Base-by-base conservation (phyloP, 371 early-diverging fungal genomes). In the Batrachochytrium dendrobatidis region DNA sequence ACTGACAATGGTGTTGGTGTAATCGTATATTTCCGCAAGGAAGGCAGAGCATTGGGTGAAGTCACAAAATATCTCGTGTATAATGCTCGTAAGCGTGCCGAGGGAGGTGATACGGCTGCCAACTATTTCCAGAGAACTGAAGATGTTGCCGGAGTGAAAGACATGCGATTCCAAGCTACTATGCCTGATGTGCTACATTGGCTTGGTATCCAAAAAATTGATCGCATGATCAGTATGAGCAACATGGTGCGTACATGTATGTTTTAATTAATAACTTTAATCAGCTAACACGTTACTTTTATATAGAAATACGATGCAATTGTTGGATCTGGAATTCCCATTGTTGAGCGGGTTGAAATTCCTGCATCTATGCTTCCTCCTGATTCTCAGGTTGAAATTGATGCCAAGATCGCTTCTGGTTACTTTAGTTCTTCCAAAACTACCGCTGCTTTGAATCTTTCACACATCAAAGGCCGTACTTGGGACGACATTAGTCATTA, bases 141-240 rank as follows among this genome's bases (percentile, higher is more conserved):
- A 67, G 86, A 86, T 65, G 86, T 95, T 65, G 96, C 96, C 15
- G 96, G 96, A 28, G 96, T 95, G 48, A 94, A 95, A 76, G 96
- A 95, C 65, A 91, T 93, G 91, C 80, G 96, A 18, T 95, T 94
- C 89, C 96, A 95, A 68, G 94, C 94, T 3, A 71, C 94, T 58
- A 95, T 95, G 96, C 96, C 96, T 17, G 96, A 95, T 70, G 92
- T 94, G 3, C 74, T 95, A 65, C 96, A 95, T 63, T 95, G 96
- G 96, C 73, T 95, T 25, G 95, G 96, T 26, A 89, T 95, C 63
- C 82, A 84, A 61, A 93, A 92, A 71, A 93, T 95, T 71, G 96
- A 95, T 68, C 79, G 89, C 34, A 89, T 95, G 83, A 92, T 94
- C 74, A 60, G 61, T 44, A 68, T 71, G 74, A 51, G 57, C 30